phyloP scores from a whole-genome alignment of 768 basidiomycete genomes.

The Suillus placidus region DNA sequence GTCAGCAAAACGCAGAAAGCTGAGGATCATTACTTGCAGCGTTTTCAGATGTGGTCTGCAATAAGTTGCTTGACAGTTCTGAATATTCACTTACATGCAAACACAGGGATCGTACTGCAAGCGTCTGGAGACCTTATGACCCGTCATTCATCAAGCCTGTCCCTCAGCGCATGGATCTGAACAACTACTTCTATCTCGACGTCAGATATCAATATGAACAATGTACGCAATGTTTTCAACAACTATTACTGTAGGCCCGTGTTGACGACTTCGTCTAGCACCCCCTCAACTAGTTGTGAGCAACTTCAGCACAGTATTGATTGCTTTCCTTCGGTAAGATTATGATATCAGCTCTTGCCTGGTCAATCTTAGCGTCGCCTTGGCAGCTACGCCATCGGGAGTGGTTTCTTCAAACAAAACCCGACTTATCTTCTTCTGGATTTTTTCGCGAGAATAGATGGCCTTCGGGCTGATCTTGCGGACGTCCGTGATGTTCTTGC shows the following conservation, averaged over 20 bases:
- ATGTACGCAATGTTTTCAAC: background rate
- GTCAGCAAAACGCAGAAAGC: background rate
- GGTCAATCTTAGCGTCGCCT: background rate
- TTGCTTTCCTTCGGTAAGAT: constrained; percentile 21
- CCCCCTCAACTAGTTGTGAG: constrained; percentile 14
- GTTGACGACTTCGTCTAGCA: background rate
- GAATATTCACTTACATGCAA: background rate
- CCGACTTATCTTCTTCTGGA: background rate
- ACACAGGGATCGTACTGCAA: background rate
- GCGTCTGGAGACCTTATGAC: background rate
- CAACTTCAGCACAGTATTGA: constrained; percentile 20
- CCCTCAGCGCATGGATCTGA: constrained; percentile 14
- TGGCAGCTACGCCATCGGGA: constrained; percentile 12
- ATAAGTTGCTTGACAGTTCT: background rate
- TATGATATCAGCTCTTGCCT: background rate
- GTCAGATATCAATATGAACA: background rate
- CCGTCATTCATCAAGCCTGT: constrained; percentile 15
- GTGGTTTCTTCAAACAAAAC: constrained; percentile 12
- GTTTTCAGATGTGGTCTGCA: background rate
- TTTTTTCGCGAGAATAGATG: constrained; percentile 6
- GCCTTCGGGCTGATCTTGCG: constrained; percentile 6
- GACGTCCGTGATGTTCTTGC: background rate
- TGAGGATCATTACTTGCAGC: background rate
- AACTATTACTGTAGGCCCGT: background rate
- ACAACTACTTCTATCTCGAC: constrained; percentile 24